Evolutionary conservation across 768 basidiomycete genomes (phyloP).

Genomic region (Auricularia sp.): DNA sequence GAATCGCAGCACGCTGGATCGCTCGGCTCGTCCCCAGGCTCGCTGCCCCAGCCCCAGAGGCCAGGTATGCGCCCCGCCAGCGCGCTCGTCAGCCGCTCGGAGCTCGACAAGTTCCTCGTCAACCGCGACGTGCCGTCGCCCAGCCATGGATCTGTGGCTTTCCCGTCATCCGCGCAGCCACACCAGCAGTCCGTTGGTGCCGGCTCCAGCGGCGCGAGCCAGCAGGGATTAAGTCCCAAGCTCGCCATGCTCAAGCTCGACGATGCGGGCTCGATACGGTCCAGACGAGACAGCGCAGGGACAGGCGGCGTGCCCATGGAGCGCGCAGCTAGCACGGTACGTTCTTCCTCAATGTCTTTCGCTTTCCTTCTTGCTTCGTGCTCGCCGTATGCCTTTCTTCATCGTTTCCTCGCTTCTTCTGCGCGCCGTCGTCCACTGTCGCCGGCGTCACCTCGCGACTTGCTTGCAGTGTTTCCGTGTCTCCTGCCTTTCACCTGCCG

Average conservation of each 20-base stretch:
- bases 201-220: too few relatives aligned
- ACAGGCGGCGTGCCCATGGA: not conserved
- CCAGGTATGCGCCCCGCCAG: conserved; percentile 34
- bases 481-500: too few relatives aligned
- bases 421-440: too few relatives aligned
- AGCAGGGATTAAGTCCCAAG: conserved; percentile 7
- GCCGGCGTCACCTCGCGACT: too few relatives aligned
- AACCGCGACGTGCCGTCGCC: conserved; percentile 10
- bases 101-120: conserved; percentile 31
- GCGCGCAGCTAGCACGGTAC: not conserved
- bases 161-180: conserved; percentile 13
- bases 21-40: conserved; percentile 46
- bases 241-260: conserved; percentile 1
- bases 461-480: too few relatives aligned
- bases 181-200: too few relatives aligned
- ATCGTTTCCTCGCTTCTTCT: too few relatives aligned
- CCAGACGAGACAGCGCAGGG: not conserved
- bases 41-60: conserved; percentile 25
- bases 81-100: conserved; percentile 19
- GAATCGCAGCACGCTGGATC: not conserved
- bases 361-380: too few relatives aligned
- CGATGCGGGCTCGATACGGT: not conserved
- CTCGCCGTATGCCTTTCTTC: too few relatives aligned
- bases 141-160: conserved; percentile 26
- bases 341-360: too few relatives aligned